phyloP scores from a whole-genome alignment of 768 basidiomycete species.

The Rhodotorula babjevae region DNA sequence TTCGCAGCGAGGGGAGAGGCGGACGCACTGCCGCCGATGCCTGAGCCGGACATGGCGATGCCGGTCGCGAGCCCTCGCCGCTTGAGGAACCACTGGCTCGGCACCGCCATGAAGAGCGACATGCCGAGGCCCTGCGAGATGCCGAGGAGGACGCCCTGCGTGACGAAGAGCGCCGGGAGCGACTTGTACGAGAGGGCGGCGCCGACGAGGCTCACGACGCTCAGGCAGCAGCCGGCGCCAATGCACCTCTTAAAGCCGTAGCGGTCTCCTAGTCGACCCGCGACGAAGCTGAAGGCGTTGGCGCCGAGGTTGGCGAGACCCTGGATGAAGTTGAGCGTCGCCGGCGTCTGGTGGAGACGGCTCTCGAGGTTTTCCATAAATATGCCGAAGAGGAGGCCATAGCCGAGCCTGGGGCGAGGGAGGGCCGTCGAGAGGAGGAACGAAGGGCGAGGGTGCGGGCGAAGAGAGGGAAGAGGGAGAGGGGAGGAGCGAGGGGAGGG shows the following conservation, averaged over 20 bases:
- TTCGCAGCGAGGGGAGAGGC: too few relatives aligned
- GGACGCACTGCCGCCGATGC: slow-evolving; percentile 40
- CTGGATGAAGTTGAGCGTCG: slow-evolving; percentile 10
- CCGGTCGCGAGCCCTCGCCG: slow-evolving; percentile 43
- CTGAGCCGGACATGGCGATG: slow-evolving; percentile 42
- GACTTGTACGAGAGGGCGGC: not conserved
- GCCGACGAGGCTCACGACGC: not conserved
- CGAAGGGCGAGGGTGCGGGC: too few relatives aligned
- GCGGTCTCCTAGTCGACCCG: slow-evolving; percentile 5
- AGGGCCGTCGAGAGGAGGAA: not conserved
- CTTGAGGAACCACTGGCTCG: slow-evolving; percentile 44
- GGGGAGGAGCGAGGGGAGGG: too few relatives aligned
- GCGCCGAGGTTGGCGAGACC: slow-evolving; percentile 1
- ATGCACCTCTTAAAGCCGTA: slow-evolving; percentile 17
- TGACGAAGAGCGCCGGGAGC: slow-evolving; percentile 18
- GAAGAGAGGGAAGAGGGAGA: not conserved
- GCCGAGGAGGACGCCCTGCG: slow-evolving; percentile 12
- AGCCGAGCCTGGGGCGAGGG: not conserved
- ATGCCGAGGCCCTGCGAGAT: slow-evolving; percentile 5
- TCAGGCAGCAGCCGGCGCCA: not conserved
- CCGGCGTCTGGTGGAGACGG: not conserved
- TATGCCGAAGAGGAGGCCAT: slow-evolving; percentile 7
- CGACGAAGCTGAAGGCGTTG: slow-evolving; percentile 3
- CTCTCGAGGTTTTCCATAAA: not conserved
- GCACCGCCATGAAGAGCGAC: slow-evolving; percentile 42